phyloP scores from a whole-genome alignment of 805 yeast genomes.

The Cyberlindnera sargentensis region DNA sequence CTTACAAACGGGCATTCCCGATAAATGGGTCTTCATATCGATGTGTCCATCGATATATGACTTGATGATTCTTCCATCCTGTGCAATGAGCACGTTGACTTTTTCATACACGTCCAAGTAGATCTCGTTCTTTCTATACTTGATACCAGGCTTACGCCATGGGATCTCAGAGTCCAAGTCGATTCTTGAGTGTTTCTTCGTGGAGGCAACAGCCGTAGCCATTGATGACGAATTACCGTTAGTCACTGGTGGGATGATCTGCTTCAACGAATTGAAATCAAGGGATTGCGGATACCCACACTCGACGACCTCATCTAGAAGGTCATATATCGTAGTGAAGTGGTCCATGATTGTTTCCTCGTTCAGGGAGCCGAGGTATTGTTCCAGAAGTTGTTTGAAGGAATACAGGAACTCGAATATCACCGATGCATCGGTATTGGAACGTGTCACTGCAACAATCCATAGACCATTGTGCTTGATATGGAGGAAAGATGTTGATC shows the following conservation, averaged over 20 bases:
- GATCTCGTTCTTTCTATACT: slow-evolving; percentile 77
- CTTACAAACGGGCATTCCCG: slow-evolving; percentile 80
- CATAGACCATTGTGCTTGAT: slow-evolving; percentile 58
- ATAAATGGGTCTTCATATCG: slow-evolving; percentile 58
- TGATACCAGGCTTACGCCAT: slow-evolving; percentile 68
- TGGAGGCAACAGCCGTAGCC: not conserved
- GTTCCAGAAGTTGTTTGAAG: slow-evolving; percentile 46
- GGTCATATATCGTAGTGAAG: slow-evolving; percentile 64
- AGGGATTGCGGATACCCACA: slow-evolving; percentile 72
- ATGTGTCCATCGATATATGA: slow-evolving; percentile 75
- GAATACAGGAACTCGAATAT: slow-evolving; percentile 74
- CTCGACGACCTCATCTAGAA: slow-evolving; percentile 69
- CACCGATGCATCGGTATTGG: slow-evolving; percentile 77
- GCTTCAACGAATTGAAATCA: slow-evolving; percentile 39
- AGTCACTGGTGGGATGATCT: slow-evolving; percentile 24
- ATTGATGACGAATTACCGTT: slow-evolving; percentile 6
- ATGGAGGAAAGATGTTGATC: slow-evolving; percentile 87
- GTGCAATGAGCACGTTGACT: slow-evolving; percentile 60
- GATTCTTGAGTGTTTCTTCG: not conserved
- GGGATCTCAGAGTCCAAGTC: slow-evolving; percentile 26
- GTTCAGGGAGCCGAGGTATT: slow-evolving; percentile 26
- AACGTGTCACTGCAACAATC: slow-evolving; percentile 84
- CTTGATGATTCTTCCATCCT: slow-evolving; percentile 56
- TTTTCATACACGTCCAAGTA: slow-evolving; percentile 71
- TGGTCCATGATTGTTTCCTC: slow-evolving; percentile 55